These are phyloP conservation scores for Gnomoniopsis smithogilvyi DNA, from an alignment of 2,329 filamentous ascomycete genomes.

Conservation along the genomic window DNA sequence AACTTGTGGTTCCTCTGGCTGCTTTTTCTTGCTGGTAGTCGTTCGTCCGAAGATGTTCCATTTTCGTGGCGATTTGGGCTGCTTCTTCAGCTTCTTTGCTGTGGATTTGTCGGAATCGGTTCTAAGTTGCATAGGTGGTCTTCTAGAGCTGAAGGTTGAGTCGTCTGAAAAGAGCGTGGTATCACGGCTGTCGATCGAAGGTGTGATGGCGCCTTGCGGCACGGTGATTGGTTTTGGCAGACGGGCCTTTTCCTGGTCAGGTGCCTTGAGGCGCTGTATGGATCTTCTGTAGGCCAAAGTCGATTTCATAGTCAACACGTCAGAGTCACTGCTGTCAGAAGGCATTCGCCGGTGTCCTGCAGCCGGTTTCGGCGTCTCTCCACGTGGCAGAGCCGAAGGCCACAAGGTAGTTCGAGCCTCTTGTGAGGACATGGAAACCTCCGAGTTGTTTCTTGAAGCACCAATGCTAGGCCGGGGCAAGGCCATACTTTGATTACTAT, in stretches of 20 bases:
- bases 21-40: conserved; percentile 34
- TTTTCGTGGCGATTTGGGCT: conserved; percentile 52
- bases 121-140: conserved; percentile 31
- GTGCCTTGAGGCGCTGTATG: conserved; percentile 46
- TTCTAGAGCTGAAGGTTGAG: conserved; percentile 41
- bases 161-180: conserved; percentile 57
- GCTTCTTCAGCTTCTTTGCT: conserved; percentile 55
- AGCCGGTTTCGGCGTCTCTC: conserved; percentile 23
- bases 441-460: conserved; percentile 40
- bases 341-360: conserved; percentile 36
- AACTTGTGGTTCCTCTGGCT: conserved; percentile 35
- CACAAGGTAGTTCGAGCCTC: conserved; percentile 46
- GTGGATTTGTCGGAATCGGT: conserved; percentile 25
- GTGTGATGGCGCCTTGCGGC: conserved; percentile 33
- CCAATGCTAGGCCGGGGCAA: conserved; percentile 36
- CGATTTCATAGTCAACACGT: conserved; percentile 43
- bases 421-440: conserved; percentile 36
- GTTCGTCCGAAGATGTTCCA: conserved; percentile 62
- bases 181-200: conserved; percentile 55
- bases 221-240: conserved; percentile 54
- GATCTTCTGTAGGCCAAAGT: conserved; percentile 55
- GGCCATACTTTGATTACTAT: conserved; percentile 47
- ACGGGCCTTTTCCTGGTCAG: conserved; percentile 39
- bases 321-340: conserved; percentile 56
- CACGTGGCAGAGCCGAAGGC: conserved; percentile 51